These are phyloP conservation scores for Litchi chinensis DNA, from an alignment of 345 rosid species.

Conservation along the genomic window DNA sequence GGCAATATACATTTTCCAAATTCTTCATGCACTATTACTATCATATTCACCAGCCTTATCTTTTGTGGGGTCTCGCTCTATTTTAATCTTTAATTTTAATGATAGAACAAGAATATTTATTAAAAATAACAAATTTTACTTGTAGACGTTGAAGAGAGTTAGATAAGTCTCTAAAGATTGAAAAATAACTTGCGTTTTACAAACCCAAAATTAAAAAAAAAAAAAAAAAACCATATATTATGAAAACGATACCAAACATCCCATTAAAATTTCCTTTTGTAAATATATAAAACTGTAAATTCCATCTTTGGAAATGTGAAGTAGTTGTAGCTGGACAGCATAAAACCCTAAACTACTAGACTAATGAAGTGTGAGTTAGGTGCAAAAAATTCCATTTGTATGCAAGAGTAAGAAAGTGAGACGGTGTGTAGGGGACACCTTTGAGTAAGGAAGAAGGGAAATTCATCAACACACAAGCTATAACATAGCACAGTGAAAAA, in stretches of 20 bases:
- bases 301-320: not conserved
- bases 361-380: conserved; percentile 28
- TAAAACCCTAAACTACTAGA: conserved; percentile 7
- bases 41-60: conserved; percentile 21
- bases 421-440: conserved; percentile 16
- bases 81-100: not conserved
- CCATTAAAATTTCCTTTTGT: not conserved
- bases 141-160: too few species aligned
- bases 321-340: conserved; percentile 6
- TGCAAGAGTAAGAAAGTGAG: conserved; percentile 29
- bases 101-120: not conserved
- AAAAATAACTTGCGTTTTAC: not conserved
- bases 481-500: conserved; percentile 9
- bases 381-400: conserved; percentile 18
- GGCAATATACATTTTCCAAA: not conserved
- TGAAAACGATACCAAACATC: not conserved
- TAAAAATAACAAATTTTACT: not conserved
- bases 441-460: conserved; percentile 52
- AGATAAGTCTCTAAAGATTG: too few species aligned
- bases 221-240: too few species aligned
- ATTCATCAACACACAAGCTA: conserved; percentile 13
- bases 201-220: not conserved
- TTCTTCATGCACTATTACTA: not conserved
- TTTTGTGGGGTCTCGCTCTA: conserved; percentile 17
- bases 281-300: too few species aligned